A percentile compares a stretch with the other conserved stretches of the same genome.
phyloP scores from a whole-genome alignment of 2,329 filamentous ascomycete genomes.

The Fusarium sp. region DNA sequence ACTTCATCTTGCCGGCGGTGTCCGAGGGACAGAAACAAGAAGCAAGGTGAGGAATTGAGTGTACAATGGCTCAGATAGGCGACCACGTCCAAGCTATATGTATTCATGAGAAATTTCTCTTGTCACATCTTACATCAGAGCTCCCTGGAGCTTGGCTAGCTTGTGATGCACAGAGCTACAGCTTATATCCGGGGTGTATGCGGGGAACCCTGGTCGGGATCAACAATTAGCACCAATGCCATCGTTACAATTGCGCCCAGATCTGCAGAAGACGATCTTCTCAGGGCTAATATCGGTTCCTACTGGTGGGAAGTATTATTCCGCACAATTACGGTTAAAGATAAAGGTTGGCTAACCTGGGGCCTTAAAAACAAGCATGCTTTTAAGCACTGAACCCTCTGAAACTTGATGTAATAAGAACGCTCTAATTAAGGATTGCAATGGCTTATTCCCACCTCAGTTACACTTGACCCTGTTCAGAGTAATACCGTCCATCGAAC shows the following conservation, averaged over 20 bases:
- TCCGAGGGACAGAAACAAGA: background rate
- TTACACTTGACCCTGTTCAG: too few species aligned
- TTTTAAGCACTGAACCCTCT: too few species aligned
- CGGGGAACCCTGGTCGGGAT: slow-evolving; percentile 40
- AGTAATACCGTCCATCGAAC: too few species aligned
- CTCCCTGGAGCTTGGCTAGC: slow-evolving; percentile 17
- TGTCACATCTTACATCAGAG: background rate
- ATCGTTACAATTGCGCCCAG: background rate
- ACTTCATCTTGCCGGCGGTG: slow-evolving; percentile 34
- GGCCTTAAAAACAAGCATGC: too few species aligned
- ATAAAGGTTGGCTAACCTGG: slow-evolving; percentile 9
- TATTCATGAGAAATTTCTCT: background rate
- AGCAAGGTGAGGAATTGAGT: background rate
- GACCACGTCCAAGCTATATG: slow-evolving; percentile 7
- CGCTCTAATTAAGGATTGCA: too few species aligned
- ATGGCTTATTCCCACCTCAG: too few species aligned
- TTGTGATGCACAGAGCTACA: slow-evolving; percentile 1
- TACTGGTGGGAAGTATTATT: slow-evolving; percentile 11
- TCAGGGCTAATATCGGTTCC: fast-evolving
- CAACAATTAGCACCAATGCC: slow-evolving; percentile 44
- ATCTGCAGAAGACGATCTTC: background rate
- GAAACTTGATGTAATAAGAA: too few species aligned
- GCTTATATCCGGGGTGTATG: slow-evolving; percentile 7
- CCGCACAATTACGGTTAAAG: slow-evolving; percentile 30
- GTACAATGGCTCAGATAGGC: background rate